Percentiles rank a stretch among this genome's conserved stretches.
Evolutionary conservation across 257 asterid species (phyloP).

Genomic region (Nicotiana benthamiana): DNA sequence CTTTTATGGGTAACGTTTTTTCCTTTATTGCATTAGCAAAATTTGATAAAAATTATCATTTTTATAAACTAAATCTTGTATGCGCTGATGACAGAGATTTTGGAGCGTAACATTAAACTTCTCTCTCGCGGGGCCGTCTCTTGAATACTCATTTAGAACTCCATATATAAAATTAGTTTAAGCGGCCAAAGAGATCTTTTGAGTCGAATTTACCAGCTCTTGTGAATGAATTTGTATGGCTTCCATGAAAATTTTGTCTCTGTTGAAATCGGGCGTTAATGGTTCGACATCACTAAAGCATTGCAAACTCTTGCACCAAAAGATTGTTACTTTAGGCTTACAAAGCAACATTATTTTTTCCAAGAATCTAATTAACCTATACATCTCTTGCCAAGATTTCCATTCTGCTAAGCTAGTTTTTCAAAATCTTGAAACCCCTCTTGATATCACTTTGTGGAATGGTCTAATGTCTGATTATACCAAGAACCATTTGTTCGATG

Average conservation of each 20-base stretch:
- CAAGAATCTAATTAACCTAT: constrained; percentile 55
- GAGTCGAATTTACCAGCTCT: background rate
- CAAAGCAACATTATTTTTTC: constrained; percentile 40
- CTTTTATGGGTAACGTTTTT: too few relatives aligned
- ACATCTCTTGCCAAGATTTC: constrained; percentile 37
- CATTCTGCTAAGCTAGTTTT: constrained; percentile 43
- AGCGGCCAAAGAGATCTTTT: too few relatives aligned
- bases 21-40: too few relatives aligned
- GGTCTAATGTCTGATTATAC: constrained; percentile 55
- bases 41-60: too few relatives aligned
- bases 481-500: constrained; percentile 43
- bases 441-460: constrained; percentile 67
- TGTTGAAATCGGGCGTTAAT: constrained; percentile 29
- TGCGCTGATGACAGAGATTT: too few relatives aligned
- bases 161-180: too few relatives aligned
- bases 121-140: too few relatives aligned
- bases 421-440: constrained; percentile 35
- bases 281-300: constrained; percentile 26
- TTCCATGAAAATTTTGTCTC: constrained; percentile 23
- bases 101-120: too few relatives aligned
- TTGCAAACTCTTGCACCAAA: constrained; percentile 43
- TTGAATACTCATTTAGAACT: too few relatives aligned
- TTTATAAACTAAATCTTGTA: too few relatives aligned
- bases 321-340: constrained; percentile 40
- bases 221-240: constrained; percentile 26